phyloP scores from a whole-genome alignment of 2,329 filamentous ascomycete genomes.

The Hymenoscyphus repandus region DNA sequence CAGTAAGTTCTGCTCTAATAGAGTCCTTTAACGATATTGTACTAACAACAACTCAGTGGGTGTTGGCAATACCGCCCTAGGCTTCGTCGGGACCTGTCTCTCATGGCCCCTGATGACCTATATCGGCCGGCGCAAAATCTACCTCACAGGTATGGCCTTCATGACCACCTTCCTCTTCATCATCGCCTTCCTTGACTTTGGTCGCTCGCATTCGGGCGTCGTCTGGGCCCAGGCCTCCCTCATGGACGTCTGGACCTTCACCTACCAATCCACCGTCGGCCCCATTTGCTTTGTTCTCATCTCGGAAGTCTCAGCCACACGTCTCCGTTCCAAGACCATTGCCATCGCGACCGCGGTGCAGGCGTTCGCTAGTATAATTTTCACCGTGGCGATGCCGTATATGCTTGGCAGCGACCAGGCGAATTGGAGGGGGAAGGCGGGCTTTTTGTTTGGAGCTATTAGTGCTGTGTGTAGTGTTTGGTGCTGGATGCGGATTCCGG shows the following conservation, averaged over 20 bases:
- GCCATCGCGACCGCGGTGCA: constrained; percentile 9
- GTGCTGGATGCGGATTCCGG: constrained; percentile 46
- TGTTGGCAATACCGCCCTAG: constrained; percentile 40
- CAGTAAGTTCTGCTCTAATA: constrained; percentile 45
- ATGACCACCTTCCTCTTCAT: constrained; percentile 48
- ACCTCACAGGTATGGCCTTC: constrained; percentile 52
- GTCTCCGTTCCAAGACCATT: constrained; percentile 24
- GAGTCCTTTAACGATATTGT: constrained; percentile 32
- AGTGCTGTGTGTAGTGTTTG: constrained; percentile 30
- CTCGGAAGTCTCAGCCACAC: constrained; percentile 6
- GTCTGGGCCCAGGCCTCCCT: constrained; percentile 34
- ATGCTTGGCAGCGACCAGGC: constrained; percentile 39
- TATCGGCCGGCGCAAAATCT: constrained; percentile 58
- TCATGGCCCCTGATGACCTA: constrained; percentile 45
- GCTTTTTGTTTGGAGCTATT: constrained; percentile 33
- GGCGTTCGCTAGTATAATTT: constrained; percentile 7
- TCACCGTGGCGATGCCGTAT: constrained; percentile 31
- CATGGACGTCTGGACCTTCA: constrained; percentile 34
- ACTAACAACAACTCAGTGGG: constrained; percentile 38
- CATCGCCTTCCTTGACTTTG: constrained; percentile 35
- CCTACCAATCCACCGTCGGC: constrained; percentile 32
- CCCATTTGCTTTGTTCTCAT: constrained; percentile 5
- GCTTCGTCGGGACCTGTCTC: constrained; percentile 44
- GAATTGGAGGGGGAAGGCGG: constrained; percentile 37
- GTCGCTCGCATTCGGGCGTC: constrained; percentile 7